These are phyloP conservation scores for Mycena rebaudengoi DNA, from an alignment of 768 basidiomycete genomes.

Conservation along the genomic window DNA sequence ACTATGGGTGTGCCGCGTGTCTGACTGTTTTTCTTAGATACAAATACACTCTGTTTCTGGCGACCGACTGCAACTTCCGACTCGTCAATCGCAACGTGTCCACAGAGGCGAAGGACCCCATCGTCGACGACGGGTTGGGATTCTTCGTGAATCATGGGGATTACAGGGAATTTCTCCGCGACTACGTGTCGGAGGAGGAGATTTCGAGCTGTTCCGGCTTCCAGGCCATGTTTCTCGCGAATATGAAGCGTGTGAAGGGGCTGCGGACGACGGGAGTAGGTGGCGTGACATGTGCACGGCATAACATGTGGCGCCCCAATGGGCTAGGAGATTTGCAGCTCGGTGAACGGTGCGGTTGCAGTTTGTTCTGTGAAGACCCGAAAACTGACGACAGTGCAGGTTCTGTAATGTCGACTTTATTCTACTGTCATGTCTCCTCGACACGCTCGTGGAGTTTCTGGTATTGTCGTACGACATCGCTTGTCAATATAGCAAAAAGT, in stretches of 20 bases:
- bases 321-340: conserved; percentile 29
- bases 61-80: neutral
- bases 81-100: neutral
- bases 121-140: neutral
- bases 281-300: conserved; percentile 14
- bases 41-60: neutral
- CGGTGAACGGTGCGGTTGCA: conserved; percentile 22
- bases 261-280: conserved; percentile 15
- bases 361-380: neutral
- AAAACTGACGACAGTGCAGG: no score
- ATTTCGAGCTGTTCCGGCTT: conserved; percentile 9
- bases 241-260: conserved; percentile 6
- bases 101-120: neutral
- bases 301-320: conserved; percentile 14
- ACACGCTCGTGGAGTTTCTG: neutral
- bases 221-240: conserved; percentile 1
- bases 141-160: neutral
- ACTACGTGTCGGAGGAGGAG: neutral
- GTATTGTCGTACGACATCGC: conserved; percentile 31
- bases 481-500: conserved; percentile 27
- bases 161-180: neutral
- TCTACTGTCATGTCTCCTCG: neutral
- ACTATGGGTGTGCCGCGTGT: no score
- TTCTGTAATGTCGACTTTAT: conserved; percentile 2
- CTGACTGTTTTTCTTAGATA: neutral